Base-by-base conservation (phyloP, 495 filamentous ascomycete species). In the Podospora comata region DNA sequence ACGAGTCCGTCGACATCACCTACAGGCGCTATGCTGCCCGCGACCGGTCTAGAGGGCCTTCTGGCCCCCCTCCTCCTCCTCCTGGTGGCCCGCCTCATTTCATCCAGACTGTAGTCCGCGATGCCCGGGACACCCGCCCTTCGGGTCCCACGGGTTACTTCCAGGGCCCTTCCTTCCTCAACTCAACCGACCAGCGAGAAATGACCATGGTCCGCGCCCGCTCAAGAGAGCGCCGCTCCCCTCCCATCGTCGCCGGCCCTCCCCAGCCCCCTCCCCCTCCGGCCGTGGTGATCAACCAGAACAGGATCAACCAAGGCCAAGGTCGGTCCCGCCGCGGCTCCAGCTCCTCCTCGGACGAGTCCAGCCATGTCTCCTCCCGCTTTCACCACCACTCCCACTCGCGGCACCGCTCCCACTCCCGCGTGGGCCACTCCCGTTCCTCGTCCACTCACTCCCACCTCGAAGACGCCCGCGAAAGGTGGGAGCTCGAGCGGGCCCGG, bases 1-100 rank as follows among this genome's bases (percentile, higher is more conserved):
- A 75, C 26, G 74, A 75, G 68, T 74, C 73, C 34, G 69, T 85
- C 69, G 82, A 84, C 71, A 77, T 85, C 67, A 82, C 73, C 59
- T 70, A 82, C 54, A 73, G 75, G 16, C 79, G 76, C 62, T 80
- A 74, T 18, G 9, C 55, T 28, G 54, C 54, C n/a, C 69, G 69
- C 20, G 72, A 71, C 13, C 67, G 64, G 13, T 70, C 70, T 32
- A 68, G 56, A 61, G 71, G 65, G 30, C 63, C 26, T 18, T 13
- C 54, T 27, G 32, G 64, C 74, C 76, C 60, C 67, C 74, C 30
- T 72, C 79, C n/a, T 70, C 78, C 76, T 32, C 73, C 74, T 27
- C 72, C 62, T 26, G 72, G 74, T 3, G 71, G 75, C 2, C 28
- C 69, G 48, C 78, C 79, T 27, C 76, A 80, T 61, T 84, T 76